A percentile compares a stretch with the other conserved stretches of the same genome.
These are phyloP conservation scores for Priceomyces medius DNA, from an alignment of 805 yeast species.

Conservation along the genomic window DNA sequence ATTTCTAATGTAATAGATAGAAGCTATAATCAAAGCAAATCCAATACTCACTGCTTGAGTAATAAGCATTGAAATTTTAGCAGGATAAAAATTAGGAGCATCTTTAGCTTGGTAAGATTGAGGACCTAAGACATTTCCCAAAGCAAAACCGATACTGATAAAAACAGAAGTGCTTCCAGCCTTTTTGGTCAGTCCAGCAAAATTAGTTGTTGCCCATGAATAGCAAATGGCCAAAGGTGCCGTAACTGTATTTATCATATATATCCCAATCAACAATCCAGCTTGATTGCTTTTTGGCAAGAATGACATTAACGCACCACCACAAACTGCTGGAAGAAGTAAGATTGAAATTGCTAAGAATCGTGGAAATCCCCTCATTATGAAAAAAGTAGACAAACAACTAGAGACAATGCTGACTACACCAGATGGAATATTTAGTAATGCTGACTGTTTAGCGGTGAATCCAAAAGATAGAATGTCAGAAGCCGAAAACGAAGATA, in stretches of 20 bases:
- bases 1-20: slow-evolving; percentile 10
- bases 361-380: slow-evolving; percentile 19
- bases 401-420: slow-evolving; percentile 19
- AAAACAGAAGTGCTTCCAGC: slow-evolving; percentile 10
- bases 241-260: slow-evolving; percentile 15
- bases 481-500: slow-evolving; percentile 17
- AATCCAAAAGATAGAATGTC: slow-evolving; percentile 21
- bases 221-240: slow-evolving; percentile 15
- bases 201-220: slow-evolving; percentile 11
- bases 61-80: slow-evolving; percentile 15
- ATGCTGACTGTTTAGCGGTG: slow-evolving; percentile 17
- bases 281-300: slow-evolving; percentile 22
- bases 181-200: slow-evolving; percentile 3
- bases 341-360: slow-evolving; percentile 16
- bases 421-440: slow-evolving; percentile 22
- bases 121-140: slow-evolving; percentile 15
- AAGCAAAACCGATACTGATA: slow-evolving; percentile 12
- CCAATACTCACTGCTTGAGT: slow-evolving; percentile 13
- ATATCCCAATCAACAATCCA: slow-evolving; percentile 25
- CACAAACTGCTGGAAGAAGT: slow-evolving; percentile 20
- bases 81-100: slow-evolving; percentile 14
- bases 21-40: slow-evolving; percentile 9
- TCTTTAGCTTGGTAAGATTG: slow-evolving; percentile 11
- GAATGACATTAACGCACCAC: slow-evolving; percentile 19
- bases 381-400: slow-evolving; percentile 17